phyloP scores from a whole-genome alignment of 805 yeast genomes.

The Cyberlindnera maclurae region DNA sequence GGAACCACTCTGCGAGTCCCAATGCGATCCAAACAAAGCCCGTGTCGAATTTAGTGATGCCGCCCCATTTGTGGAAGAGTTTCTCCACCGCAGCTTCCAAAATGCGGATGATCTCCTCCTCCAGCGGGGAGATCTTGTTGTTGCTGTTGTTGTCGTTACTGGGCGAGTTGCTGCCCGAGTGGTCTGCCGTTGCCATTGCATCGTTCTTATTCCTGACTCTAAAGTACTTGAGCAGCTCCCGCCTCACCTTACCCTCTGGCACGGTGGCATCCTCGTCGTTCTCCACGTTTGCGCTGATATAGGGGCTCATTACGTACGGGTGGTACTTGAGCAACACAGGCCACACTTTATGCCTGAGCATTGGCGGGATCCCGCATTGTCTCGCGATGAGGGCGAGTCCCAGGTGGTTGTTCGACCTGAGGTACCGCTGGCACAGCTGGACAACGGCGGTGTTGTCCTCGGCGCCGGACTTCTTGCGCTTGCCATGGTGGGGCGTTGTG shows the following conservation, averaged over 20 bases:
- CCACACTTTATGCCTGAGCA: constrained; percentile 74
- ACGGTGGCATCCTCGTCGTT: constrained; percentile 27
- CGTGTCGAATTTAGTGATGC: constrained; percentile 65
- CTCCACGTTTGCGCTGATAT: constrained; percentile 42
- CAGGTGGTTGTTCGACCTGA: constrained; percentile 56
- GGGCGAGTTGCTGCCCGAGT: constrained; percentile 7
- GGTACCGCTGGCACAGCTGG: constrained; percentile 46
- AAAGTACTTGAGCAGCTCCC: constrained; percentile 57
- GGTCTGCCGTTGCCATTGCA: constrained; percentile 2
- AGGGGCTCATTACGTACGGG: constrained; percentile 78
- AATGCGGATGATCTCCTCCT: constrained; percentile 44
- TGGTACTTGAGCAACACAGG: constrained; percentile 75
- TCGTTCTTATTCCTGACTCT: constrained; percentile 27
- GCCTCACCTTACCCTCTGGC: constrained; percentile 32
- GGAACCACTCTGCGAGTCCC: constrained; percentile 84
- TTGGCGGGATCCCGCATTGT: constrained; percentile 80
- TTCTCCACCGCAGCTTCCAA: constrained; percentile 54
- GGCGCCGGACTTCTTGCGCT: constrained; percentile 7
- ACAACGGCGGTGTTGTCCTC: constrained; percentile 21
- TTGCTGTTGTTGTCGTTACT: not conserved
- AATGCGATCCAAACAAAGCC: constrained; percentile 86
- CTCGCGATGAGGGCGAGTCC: constrained; percentile 77
- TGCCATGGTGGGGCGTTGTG: constrained; percentile 1
- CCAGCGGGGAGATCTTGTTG: constrained; percentile 26
- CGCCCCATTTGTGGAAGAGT: constrained; percentile 76